These are phyloP conservation scores for Scytalidium lignicola DNA, from an alignment of 2,329 filamentous ascomycete species.

Conservation along the genomic window DNA sequence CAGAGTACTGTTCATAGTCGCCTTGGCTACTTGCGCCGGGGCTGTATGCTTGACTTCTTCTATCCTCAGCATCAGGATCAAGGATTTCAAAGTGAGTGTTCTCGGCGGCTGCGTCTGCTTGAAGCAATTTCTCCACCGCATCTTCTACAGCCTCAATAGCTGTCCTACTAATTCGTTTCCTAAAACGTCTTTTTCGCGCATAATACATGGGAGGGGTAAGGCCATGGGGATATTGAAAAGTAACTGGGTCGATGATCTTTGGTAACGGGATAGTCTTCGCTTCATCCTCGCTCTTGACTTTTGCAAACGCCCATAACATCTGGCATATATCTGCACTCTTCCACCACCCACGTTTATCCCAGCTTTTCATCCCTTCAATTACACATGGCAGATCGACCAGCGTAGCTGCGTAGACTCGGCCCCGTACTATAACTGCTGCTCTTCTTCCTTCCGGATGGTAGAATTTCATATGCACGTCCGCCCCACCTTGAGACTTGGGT, in stretches of 20 bases:
- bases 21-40: conserved; percentile 18
- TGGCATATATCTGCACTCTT: conserved; percentile 72
- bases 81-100: conserved; percentile 37
- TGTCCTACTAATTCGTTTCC: conserved; percentile 49
- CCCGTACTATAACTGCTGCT: conserved; percentile 54
- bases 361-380: conserved; percentile 69
- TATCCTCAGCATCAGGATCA: conserved; percentile 27
- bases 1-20: conserved; percentile 32
- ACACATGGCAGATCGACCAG: conserved; percentile 67
- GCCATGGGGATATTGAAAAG: conserved; percentile 43
- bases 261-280: conserved; percentile 30
- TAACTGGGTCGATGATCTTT: conserved; percentile 22
- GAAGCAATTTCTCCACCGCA: conserved; percentile 46
- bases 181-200: conserved; percentile 52
- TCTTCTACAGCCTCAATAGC: conserved; percentile 53
- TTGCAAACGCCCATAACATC: conserved; percentile 63
- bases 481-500: conserved; percentile 57
- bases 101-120: conserved; percentile 36
- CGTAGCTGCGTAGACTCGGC: conserved; percentile 57
- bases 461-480: conserved; percentile 77
- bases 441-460: conserved; percentile 61
- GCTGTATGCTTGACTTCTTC: conserved; percentile 20
- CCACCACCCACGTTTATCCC: conserved; percentile 67
- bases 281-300: conserved; percentile 48
- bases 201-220: conserved; percentile 56